Evolutionary conservation across 345 rosid species (phyloP).

Genomic region (Melaleuca quinquenervia): DNA sequence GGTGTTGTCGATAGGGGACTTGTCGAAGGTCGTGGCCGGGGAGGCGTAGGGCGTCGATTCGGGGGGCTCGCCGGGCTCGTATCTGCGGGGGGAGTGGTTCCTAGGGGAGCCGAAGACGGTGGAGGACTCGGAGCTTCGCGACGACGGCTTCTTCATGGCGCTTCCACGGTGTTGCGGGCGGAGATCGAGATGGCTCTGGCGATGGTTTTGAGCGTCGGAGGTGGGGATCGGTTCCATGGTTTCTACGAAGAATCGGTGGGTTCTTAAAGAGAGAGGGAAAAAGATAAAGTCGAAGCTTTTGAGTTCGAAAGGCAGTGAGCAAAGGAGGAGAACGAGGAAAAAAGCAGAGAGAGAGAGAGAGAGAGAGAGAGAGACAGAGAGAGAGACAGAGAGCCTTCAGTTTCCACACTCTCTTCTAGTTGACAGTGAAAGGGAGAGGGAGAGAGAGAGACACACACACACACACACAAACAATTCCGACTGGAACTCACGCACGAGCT

Average conservation of each 20-base stretch:
- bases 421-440: neutral
- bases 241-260: neutral
- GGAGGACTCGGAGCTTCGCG: conserved; percentile 48
- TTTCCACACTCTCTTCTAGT: neutral
- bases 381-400: neutral
- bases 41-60: conserved; percentile 47
- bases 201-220: neutral
- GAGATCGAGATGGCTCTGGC: neutral
- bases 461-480: neutral
- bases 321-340: too few relatives aligned
- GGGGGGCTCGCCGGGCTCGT: conserved; percentile 30
- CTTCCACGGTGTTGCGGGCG: neutral
- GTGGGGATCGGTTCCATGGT: neutral
- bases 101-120: conserved; percentile 46
- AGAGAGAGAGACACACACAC: neutral
- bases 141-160: conserved; percentile 48
- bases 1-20: conserved; percentile 20
- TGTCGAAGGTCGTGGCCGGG: conserved; percentile 26
- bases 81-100: conserved; percentile 49
- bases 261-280: neutral
- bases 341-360: neutral
- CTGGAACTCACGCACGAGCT: too few relatives aligned
- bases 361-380: neutral
- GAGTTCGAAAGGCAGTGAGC: neutral
- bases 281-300: neutral